A percentile compares a stretch with the other conserved stretches of the same genome.
These are phyloP conservation scores for Tagetes patula DNA, from an alignment of 129 eudicot genomes.

Conservation along the genomic window DNA sequence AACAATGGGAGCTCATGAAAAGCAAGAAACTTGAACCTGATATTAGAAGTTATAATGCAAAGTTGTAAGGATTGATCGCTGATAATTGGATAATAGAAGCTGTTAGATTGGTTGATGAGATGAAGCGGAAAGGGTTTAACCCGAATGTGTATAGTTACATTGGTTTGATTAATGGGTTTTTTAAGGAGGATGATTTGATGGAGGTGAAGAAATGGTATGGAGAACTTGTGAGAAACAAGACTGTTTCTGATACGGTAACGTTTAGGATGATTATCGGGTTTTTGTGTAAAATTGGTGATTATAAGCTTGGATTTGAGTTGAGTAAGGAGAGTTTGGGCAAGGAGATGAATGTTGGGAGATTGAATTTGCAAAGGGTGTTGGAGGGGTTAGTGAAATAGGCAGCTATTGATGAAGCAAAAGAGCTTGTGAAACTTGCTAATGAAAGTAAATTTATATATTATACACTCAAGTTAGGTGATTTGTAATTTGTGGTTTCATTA, in stretches of 20 bases:
- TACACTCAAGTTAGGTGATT: slow-evolving; percentile 26
- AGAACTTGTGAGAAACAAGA: slow-evolving; percentile 33
- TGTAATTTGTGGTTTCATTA: not conserved
- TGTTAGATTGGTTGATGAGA: slow-evolving; percentile 40
- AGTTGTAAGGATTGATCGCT: slow-evolving; percentile 38
- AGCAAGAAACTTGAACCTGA: slow-evolving; percentile 42
- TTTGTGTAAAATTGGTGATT: slow-evolving; percentile 45
- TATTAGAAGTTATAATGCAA: slow-evolving; percentile 48
- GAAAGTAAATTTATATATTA: slow-evolving; percentile 28
- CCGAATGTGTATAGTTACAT: slow-evolving; percentile 50
- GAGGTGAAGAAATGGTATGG: slow-evolving; percentile 50
- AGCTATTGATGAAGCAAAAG: slow-evolving; percentile 45
- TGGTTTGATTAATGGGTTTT: slow-evolving; percentile 46
- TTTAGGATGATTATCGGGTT: slow-evolving; percentile 36
- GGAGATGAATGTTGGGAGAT: slow-evolving; percentile 21
- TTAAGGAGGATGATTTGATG: slow-evolving; percentile 31
- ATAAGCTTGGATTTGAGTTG: slow-evolving; percentile 43
- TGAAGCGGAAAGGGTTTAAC: slow-evolving; percentile 39
- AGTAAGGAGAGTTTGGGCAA: slow-evolving; percentile 32
- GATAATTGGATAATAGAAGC: slow-evolving; percentile 41
- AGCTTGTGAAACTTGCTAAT: slow-evolving; percentile 50
- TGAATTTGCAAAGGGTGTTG: slow-evolving; percentile 43
- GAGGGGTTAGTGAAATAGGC: slow-evolving; percentile 46
- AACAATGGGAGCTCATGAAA: slow-evolving; percentile 50
- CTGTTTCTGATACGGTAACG: slow-evolving; percentile 42